phyloP scores from a whole-genome alignment of 2,329 filamentous ascomycete species.

The Calonectria pseudoreteaudii region DNA sequence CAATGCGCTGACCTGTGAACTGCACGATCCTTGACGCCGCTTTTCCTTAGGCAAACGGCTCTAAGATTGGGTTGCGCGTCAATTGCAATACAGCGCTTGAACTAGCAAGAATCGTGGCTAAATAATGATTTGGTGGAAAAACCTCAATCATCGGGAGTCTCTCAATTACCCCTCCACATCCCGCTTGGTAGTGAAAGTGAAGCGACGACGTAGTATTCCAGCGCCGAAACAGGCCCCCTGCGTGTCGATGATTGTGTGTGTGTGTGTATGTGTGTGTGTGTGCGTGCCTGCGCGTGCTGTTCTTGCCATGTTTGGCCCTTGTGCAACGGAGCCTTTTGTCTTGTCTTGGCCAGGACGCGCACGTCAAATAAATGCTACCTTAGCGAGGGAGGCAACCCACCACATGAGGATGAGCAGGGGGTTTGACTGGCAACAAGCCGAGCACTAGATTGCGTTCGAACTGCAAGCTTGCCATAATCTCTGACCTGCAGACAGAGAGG shows the following conservation, averaged over 20 bases:
- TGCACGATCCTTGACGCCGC: neutral
- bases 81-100: neutral
- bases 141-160: neutral
- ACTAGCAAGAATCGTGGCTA: neutral
- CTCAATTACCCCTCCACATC: conserved; percentile 13
- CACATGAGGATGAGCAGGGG: neutral
- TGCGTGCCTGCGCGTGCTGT: neutral
- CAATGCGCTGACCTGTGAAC: neutral
- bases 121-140: neutral
- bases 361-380: conserved; percentile 15
- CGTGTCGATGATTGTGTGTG: neutral
- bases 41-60: neutral
- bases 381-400: conserved; percentile 11
- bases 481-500: conserved; percentile 7
- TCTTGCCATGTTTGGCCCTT: neutral
- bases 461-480: neutral
- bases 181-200: neutral
- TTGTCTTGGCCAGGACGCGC: neutral
- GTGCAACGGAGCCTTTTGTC: neutral
- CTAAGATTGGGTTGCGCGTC: neutral
- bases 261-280: neutral
- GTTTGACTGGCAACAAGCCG: neutral
- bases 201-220: conserved; percentile 4
- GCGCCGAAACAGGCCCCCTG: conserved; percentile 18
- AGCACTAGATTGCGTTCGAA: neutral